phyloP scores from a whole-genome alignment of 768 basidiomycete species.

The Thelephora ganbajun region DNA sequence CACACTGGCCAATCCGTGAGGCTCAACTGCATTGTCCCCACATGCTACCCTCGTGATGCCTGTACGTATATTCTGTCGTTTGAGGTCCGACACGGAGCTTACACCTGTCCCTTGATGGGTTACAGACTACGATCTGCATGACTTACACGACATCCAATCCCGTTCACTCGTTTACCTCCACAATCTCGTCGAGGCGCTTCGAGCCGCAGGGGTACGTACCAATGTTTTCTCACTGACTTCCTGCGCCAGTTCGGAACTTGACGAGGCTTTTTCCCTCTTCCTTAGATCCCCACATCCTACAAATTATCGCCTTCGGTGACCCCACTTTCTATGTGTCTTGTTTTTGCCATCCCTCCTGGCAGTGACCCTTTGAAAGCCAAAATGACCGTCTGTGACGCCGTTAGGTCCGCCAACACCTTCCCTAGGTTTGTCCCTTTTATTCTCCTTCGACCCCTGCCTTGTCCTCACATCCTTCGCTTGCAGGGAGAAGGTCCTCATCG shows the following conservation, averaged over 20 bases:
- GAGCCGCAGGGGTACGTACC: slow-evolving; percentile 41
- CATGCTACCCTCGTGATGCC: slow-evolving; percentile 41
- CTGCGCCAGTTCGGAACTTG: slow-evolving; percentile 1
- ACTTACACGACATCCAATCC: slow-evolving; percentile 50
- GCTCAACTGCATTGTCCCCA: slow-evolving; percentile 54
- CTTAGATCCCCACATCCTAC: slow-evolving; percentile 49
- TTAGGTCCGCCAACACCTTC: slow-evolving; percentile 29
- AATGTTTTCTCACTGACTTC: too few relatives aligned
- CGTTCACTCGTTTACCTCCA: slow-evolving; percentile 52
- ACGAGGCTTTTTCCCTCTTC: slow-evolving; percentile 2
- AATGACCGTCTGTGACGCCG: slow-evolving; percentile 27
- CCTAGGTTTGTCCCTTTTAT: slow-evolving; percentile 23
- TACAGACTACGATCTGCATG: slow-evolving; percentile 50
- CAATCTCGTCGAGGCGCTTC: slow-evolving; percentile 43
- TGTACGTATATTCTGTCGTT: slow-evolving; percentile 26
- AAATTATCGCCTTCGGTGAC: slow-evolving; percentile 47
- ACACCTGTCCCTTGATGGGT: neutral
- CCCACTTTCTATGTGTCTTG: slow-evolving; percentile 31
- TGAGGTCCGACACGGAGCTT: neutral
- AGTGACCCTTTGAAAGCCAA: slow-evolving; percentile 27
- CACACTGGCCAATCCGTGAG: slow-evolving; percentile 35
- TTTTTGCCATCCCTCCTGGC: slow-evolving; percentile 37
- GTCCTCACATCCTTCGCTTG: neutral
- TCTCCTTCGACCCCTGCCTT: neutral
- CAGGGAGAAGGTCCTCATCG: slow-evolving; percentile 37